A percentile compares a stretch with the other conserved stretches of the same genome.
Evolutionary conservation across 2,329 filamentous ascomycete species (phyloP).

Genomic region (Talaromyces sp.): DNA sequence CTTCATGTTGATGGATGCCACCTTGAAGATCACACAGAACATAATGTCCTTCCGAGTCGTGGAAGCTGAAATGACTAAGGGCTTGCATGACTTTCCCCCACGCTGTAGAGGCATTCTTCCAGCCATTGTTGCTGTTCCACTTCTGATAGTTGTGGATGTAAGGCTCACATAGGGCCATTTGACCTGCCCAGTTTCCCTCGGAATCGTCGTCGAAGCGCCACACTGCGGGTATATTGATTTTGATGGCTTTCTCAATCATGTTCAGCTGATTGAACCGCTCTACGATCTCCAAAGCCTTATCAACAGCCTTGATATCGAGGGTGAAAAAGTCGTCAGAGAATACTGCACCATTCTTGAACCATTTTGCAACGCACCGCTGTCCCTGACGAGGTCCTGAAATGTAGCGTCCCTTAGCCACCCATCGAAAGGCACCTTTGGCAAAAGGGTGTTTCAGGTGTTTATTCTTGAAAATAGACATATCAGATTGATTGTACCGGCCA

Average conservation of each 20-base stretch:
- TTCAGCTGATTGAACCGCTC: slow-evolving; percentile 1
- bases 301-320: slow-evolving; percentile 9
- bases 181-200: not conserved
- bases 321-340: not conserved
- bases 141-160: slow-evolving; percentile 10
- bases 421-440: slow-evolving; percentile 1
- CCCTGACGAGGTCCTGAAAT: slow-evolving; percentile 1
- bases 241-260: slow-evolving; percentile 3
- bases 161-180: not conserved
- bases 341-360: slow-evolving; percentile 5
- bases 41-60: slow-evolving; percentile 26
- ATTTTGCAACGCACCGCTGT: not conserved
- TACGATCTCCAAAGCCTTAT: slow-evolving; percentile 8
- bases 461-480: not conserved
- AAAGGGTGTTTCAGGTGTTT: not conserved
- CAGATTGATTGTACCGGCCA: slow-evolving; percentile 5
- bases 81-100: slow-evolving; percentile 8
- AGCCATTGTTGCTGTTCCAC: slow-evolving; percentile 12
- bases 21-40: slow-evolving; percentile 46
- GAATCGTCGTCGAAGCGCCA: not conserved
- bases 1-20: slow-evolving; percentile 35
- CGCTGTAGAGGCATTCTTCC: not conserved
- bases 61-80: slow-evolving; percentile 11
- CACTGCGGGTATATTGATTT: slow-evolving; percentile 4
- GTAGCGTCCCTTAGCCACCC: slow-evolving; percentile 10